Percentiles rank a stretch among this genome's conserved stretches.
Conservation (phyloP, 1,139 yeast genomes). For the Blastobotrys apis region DNA sequence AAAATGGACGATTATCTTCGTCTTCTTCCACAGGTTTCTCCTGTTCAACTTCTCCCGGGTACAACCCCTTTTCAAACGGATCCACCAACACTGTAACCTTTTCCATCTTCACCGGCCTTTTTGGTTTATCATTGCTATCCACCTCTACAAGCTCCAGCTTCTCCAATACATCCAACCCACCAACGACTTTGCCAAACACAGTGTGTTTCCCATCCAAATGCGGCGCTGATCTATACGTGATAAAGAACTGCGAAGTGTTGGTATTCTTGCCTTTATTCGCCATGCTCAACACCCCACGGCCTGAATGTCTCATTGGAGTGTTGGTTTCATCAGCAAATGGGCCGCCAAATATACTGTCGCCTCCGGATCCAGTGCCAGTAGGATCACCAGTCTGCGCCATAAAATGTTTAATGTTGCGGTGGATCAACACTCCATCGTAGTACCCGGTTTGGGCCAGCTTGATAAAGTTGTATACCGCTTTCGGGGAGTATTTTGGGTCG, state of each 20-base stretch:
- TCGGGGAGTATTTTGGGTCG: slow-evolving; percentile 39
- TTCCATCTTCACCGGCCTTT: slow-evolving; percentile 35
- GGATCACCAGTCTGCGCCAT: slow-evolving; percentile 56
- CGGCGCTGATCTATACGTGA: slow-evolving; percentile 64
- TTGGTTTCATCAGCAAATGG: slow-evolving; percentile 50
- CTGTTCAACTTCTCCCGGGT: background rate
- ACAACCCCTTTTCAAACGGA: slow-evolving; percentile 49
- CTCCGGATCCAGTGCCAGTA: slow-evolving; percentile 46
- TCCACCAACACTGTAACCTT: slow-evolving; percentile 77
- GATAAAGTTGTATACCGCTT: slow-evolving; percentile 45
- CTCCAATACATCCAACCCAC: slow-evolving; percentile 75
- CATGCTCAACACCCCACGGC: slow-evolving; percentile 79
- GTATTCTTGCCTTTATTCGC: slow-evolving; percentile 63
- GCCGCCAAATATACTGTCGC: slow-evolving; percentile 34
- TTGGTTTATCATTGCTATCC: slow-evolving; percentile 35
- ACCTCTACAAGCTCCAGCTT: slow-evolving; percentile 47
- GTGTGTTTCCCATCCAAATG: slow-evolving; percentile 75
- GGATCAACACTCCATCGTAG: slow-evolving; percentile 43
- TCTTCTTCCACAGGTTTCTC: slow-evolving; percentile 5
- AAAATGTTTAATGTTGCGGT: slow-evolving; percentile 45
- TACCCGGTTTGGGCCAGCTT: slow-evolving; percentile 38
- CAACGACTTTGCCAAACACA: slow-evolving; percentile 72
- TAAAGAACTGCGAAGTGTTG: slow-evolving; percentile 75
- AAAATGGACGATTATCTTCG: slow-evolving; percentile 30
- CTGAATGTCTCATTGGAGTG: slow-evolving; percentile 63